Conservation (phyloP, 371 early-diverging fungal species). For the Blakeslea trispora region DNA sequence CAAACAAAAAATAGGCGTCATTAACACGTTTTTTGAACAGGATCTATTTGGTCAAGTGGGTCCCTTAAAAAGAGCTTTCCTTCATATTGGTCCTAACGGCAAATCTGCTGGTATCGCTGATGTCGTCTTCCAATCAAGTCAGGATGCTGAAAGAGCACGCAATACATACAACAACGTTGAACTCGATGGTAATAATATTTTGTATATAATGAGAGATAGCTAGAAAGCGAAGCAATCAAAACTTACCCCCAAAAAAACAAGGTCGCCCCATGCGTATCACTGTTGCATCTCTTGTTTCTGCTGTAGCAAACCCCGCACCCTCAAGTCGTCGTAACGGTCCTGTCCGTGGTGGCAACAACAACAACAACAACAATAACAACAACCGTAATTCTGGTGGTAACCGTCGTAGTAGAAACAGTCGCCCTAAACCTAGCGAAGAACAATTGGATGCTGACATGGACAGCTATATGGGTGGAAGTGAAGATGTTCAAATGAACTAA, state of each 20-base stretch:
- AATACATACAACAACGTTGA: conserved; percentile 60
- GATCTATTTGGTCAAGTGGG: conserved; percentile 61
- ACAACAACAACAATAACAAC: conserved; percentile 10
- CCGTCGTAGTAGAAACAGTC: conserved; percentile 23
- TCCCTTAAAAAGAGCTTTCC: conserved; percentile 47
- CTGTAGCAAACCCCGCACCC: conserved; percentile 11
- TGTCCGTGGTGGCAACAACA: conserved; percentile 19
- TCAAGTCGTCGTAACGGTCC: conserved; percentile 8
- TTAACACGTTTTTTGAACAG: conserved; percentile 22
- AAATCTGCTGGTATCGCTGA: conserved; percentile 68
- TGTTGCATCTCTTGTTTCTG: conserved; percentile 23
- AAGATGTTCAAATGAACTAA: conserved; percentile 21
- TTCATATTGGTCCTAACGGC: conserved; percentile 59
- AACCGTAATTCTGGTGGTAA: conserved; percentile 14
- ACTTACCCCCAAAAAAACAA: conserved; percentile 7
- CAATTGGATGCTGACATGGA: conserved; percentile 60
- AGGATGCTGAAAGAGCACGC: conserved; percentile 57
- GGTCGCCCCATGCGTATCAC: conserved; percentile 56
- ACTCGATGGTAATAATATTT: conserved; percentile 56
- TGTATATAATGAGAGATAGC: background rate
- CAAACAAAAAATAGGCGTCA: too few species aligned
- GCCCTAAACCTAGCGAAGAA: conserved; percentile 40
- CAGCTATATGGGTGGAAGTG: conserved; percentile 39
- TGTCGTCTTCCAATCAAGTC: conserved; percentile 50
- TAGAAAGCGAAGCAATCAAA: background rate